Evolutionary conservation across 768 basidiomycete species (phyloP).

Genomic region (Termitomyces sp.): DNA sequence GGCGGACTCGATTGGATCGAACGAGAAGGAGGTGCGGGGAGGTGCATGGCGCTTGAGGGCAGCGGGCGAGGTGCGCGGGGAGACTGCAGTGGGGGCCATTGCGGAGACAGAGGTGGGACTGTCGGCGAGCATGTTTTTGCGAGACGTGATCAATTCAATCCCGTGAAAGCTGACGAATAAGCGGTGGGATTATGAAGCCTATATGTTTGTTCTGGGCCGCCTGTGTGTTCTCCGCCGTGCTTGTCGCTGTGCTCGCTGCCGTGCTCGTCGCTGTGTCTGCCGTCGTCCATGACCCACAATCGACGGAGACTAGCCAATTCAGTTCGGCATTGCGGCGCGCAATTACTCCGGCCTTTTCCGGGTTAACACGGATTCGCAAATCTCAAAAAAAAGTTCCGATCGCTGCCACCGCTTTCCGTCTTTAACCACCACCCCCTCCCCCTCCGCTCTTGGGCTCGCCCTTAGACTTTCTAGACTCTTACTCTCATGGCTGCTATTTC

Average conservation of each 20-base stretch:
- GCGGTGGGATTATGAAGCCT: not conserved
- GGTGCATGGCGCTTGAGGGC: constrained; percentile 16
- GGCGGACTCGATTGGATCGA: constrained; percentile 80
- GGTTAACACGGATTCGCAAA: constrained; percentile 27
- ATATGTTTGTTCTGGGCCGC: no score
- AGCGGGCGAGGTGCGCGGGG: not conserved
- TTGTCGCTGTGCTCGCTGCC: not conserved
- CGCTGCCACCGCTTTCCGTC: constrained; percentile 13
- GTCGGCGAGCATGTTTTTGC: constrained; percentile 2
- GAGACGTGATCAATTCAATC: not conserved
- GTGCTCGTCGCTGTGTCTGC: not conserved
- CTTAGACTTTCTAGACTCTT: constrained; percentile 27
- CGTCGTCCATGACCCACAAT: not conserved
- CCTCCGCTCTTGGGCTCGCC: constrained; percentile 11
- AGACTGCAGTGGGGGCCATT: constrained; percentile 13
- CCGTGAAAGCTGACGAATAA: not conserved
- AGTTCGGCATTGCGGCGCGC: constrained; percentile 18
- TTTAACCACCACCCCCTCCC: constrained; percentile 21
- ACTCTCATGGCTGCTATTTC: constrained; percentile 47
- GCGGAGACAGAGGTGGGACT: not conserved
- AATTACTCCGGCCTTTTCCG: constrained; percentile 36
- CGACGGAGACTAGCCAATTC: not conserved
- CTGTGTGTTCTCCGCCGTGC: no score
- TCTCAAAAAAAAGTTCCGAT: constrained; percentile 17
- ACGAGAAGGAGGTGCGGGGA: constrained; percentile 41